phyloP scores from a whole-genome alignment of 2,329 filamentous ascomycete species.

The Arachnomyces sp. region DNA sequence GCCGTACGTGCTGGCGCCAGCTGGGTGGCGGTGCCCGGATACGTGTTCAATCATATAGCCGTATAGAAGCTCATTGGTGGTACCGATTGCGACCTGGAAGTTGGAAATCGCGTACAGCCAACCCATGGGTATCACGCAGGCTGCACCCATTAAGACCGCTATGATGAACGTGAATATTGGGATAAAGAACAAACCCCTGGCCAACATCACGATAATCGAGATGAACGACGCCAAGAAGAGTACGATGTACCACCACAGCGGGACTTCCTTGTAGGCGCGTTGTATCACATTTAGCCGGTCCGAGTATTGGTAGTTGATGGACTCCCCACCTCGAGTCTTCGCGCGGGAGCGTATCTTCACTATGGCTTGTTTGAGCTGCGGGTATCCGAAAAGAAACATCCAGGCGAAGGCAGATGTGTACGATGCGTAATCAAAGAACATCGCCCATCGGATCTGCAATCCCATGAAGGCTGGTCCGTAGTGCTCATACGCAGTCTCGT shows the following conservation, averaged over 20 bases:
- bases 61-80: conserved; percentile 53
- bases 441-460: conserved; percentile 49
- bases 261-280: conserved; percentile 50
- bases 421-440: conserved; percentile 54
- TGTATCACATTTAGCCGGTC: conserved; percentile 54
- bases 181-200: conserved; percentile 47
- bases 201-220: conserved; percentile 45
- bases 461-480: conserved; percentile 51
- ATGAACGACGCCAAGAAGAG: conserved; percentile 45
- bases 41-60: conserved; percentile 51
- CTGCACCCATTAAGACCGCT: conserved; percentile 46
- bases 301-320: conserved; percentile 48
- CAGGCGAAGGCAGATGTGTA: conserved; percentile 52
- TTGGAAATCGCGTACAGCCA: conserved; percentile 55
- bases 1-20: conserved; percentile 51
- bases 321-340: background rate
- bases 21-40: conserved; percentile 46
- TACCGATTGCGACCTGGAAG: conserved; percentile 46
- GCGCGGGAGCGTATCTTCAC: conserved; percentile 19
- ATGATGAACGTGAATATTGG: conserved; percentile 54
- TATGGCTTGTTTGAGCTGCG: conserved; percentile 33
- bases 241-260: conserved; percentile 49
- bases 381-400: conserved; percentile 49
- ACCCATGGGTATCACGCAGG: conserved; percentile 50
- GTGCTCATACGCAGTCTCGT: conserved; percentile 38